These are phyloP conservation scores for Arthrobotrys sphaeroides DNA, from an alignment of 2,329 filamentous ascomycete species.

Conservation along the genomic window DNA sequence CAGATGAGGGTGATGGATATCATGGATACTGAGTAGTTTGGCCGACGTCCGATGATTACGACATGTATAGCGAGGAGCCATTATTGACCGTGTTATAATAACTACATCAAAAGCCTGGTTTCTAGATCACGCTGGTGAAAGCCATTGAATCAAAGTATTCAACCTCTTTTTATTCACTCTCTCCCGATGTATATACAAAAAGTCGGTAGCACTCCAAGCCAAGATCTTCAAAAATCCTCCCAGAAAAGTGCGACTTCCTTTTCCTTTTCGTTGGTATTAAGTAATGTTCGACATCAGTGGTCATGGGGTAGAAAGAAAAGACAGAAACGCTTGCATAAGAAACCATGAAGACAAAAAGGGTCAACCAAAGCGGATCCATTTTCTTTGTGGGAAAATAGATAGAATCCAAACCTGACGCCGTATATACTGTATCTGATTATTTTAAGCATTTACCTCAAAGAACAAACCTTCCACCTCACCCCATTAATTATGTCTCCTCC, in stretches of 20 bases:
- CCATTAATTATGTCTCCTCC: constrained; percentile 24
- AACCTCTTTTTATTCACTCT: not conserved
- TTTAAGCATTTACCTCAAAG: constrained; percentile 21
- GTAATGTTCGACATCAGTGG: constrained; percentile 1
- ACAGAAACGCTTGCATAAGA: not conserved
- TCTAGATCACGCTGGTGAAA: not conserved
- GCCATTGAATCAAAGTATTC: not conserved
- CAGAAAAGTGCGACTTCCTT: not conserved
- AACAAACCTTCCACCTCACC: constrained; percentile 5
- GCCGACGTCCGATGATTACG: no score
- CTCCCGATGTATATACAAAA: constrained; percentile 8
- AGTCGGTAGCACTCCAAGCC: not conserved
- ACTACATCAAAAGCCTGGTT: no score
- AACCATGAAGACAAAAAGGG: not conserved
- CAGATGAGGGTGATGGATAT: no score
- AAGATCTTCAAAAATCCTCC: not conserved
- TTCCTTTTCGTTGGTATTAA: not conserved
- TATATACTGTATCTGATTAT: constrained; percentile 30
- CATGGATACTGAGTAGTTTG: no score
- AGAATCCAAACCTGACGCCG: constrained; percentile 29
- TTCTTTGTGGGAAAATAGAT: not conserved
- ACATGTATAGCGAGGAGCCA: no score
- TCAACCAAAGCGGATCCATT: constrained; percentile 12
- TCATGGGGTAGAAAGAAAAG: not conserved
- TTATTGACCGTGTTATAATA: no score